Percentiles rank a stretch among this genome's conserved stretches.
Evolutionary conservation across 2,329 filamentous ascomycete genomes (phyloP).

Genomic region (Emmonsiellopsis sp.): DNA sequence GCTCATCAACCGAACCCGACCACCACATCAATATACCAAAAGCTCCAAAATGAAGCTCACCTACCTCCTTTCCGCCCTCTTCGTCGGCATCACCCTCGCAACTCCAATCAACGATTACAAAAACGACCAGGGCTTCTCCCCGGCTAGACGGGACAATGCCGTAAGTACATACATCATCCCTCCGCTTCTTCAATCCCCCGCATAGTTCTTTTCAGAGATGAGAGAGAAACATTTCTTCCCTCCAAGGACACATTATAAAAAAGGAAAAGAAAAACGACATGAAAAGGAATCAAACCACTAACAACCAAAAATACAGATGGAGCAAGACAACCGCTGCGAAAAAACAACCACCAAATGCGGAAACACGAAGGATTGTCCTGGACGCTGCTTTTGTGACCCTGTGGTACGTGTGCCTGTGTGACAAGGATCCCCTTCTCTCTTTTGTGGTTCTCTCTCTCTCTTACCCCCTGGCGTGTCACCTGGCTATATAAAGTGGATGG

Average conservation of each 20-base stretch:
- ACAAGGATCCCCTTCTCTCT: neutral
- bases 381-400: neutral
- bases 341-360: neutral
- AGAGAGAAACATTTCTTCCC: neutral
- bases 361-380: neutral
- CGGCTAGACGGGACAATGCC: too few species aligned
- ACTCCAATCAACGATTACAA: neutral
- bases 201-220: neutral
- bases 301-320: neutral
- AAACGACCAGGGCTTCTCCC: too few species aligned
- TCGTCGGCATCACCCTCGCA: neutral
- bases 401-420: neutral
- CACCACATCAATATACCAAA: neutral
- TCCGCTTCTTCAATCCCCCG: neutral
- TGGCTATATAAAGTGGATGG: too few species aligned
- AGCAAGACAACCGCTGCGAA: neutral
- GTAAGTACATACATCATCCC: neutral
- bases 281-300: neutral
- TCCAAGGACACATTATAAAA: neutral
- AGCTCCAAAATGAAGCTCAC: slow-evolving; percentile 1
- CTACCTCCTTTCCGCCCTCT: neutral
- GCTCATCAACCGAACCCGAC: too few species aligned
- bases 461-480: neutral
- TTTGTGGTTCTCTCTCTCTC: neutral
- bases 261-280: neutral